Base-by-base conservation (phyloP, 164 flowering plant genomes). In the Macadamia integrifolia region DNA sequence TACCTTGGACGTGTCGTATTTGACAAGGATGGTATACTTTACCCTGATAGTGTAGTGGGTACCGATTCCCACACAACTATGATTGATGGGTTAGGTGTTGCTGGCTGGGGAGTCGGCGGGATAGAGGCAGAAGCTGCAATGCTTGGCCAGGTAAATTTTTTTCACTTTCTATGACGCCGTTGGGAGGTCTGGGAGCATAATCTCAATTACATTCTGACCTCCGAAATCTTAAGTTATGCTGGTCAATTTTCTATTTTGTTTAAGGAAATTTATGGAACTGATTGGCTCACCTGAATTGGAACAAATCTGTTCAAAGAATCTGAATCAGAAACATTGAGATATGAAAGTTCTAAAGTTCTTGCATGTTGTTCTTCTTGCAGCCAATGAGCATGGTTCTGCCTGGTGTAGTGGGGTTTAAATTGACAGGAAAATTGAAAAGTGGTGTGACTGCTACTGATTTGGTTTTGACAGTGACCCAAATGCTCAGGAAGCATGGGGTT, bases 351-450 rank as follows among this genome's bases (percentile, higher is more conserved):
- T 60, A 60, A 11, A 18, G 12, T 2, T 23, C 23, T 30, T 56
- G n/a, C 10, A 43, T 28, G 9, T 13, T 68, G 50, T 64, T 67
- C 50, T 9, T 1, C 18, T 66, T 76, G 75, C 88, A 91, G 97
- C 95, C 98, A 40, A 91, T 93, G 98, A 93, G 98, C 82, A 93
- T 93, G 98, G 98, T 93, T 66, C 79, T 93, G 66, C 98, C 98
- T 67, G 97, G 95, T 60, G 98, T 93, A 72, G 96, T 93, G 76
- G 98, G 98, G 30, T 93, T 93, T 79, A 93, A 88, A 72, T 78
- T 93, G 59, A 61, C 79, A 60, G 96, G 97, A 46, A 89, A 89
- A 64, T 78, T 93, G 70, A 79, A 74, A 14, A 74, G 86, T 82
- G 98, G 98, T 69, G 97, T 93, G 17, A 93, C 98, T 58, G 98